Conservation (phyloP, 1,284 basidiomycete species). For the Pterulicium gracile region DNA sequence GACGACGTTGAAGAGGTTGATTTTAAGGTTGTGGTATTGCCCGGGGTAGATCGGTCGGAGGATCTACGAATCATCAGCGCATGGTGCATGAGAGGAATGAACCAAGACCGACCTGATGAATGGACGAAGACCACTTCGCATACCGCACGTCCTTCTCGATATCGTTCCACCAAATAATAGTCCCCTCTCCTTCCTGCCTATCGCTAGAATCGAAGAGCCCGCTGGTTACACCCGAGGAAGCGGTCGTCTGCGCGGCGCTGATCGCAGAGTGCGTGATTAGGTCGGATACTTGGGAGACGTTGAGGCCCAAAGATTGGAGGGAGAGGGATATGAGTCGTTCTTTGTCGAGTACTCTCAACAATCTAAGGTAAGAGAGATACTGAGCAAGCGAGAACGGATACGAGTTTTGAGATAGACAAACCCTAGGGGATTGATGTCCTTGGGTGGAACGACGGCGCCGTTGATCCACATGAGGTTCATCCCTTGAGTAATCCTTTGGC, state of each 20-base stretch:
- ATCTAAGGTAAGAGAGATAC: neutral
- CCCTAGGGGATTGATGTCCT: conserved; percentile 62
- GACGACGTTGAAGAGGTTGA: conserved; percentile 77
- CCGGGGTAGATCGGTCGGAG: conserved; percentile 67
- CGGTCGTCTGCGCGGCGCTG: conserved; percentile 34
- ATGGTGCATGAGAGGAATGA: conserved; percentile 6
- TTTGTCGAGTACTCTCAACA: conserved; percentile 39
- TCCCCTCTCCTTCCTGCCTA: conserved; percentile 62
- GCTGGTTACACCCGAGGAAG: conserved; percentile 10
- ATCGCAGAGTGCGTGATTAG: conserved; percentile 59
- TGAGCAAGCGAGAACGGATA: neutral
- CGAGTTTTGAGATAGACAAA: conserved; percentile 41
- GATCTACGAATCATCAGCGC: conserved; percentile 32
- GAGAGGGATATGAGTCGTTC: conserved; percentile 61
- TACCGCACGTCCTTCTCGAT: conserved; percentile 77
- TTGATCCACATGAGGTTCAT: conserved; percentile 68
- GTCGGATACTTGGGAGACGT: conserved; percentile 30
- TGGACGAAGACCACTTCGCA: conserved; percentile 36
- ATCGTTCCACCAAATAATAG: conserved; percentile 86
- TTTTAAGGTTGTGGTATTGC: conserved; percentile 58
- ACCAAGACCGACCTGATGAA: conserved; percentile 32
- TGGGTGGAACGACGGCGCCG: conserved; percentile 49
- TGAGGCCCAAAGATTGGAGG: conserved; percentile 53
- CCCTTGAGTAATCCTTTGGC: conserved; percentile 39
- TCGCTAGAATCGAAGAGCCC: conserved; percentile 70